phyloP scores from a whole-genome alignment of 2,329 filamentous ascomycete species.

The Hypoxylon sp. region DNA sequence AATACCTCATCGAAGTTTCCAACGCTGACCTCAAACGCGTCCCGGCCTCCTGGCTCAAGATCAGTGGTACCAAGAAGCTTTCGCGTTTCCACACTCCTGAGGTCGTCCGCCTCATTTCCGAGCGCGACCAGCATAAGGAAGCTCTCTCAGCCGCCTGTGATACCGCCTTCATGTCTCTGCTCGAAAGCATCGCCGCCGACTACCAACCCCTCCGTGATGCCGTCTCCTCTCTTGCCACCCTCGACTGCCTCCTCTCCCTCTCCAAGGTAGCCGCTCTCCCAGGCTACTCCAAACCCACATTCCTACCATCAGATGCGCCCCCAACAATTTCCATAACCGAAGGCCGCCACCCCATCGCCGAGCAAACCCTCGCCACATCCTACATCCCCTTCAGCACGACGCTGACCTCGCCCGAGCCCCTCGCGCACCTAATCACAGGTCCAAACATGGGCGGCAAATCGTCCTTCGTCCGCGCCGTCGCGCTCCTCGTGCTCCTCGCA shows the following conservation, averaged over 20 bases:
- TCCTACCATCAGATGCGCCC: slow-evolving; percentile 72
- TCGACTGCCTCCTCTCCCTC: slow-evolving; percentile 92
- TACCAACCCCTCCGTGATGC: slow-evolving; percentile 93
- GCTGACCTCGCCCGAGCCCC: slow-evolving; percentile 74
- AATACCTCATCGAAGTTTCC: slow-evolving; percentile 93
- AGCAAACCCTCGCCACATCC: slow-evolving; percentile 84
- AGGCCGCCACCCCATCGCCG: slow-evolving; percentile 95
- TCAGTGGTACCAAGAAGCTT: slow-evolving; percentile 92
- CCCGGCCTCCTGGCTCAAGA: slow-evolving; percentile 94
- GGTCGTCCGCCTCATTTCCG: slow-evolving; percentile 83
- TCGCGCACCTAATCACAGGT: slow-evolving; percentile 90
- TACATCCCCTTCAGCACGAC: slow-evolving; percentile 93
- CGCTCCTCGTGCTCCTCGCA: slow-evolving; percentile 92
- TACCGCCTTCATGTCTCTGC: slow-evolving; percentile 79
- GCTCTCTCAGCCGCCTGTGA: slow-evolving; percentile 93
- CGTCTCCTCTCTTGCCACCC: slow-evolving; percentile 84
- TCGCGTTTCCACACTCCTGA: slow-evolving; percentile 96
- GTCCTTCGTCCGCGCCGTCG: slow-evolving; percentile 94
- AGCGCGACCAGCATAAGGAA: slow-evolving; percentile 96
- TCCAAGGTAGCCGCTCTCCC: slow-evolving; percentile 87
- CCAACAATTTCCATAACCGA: slow-evolving; percentile 78
- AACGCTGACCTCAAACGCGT: slow-evolving; percentile 87
- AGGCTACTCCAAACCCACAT: slow-evolving; percentile 85
- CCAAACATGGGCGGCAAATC: slow-evolving; percentile 99
- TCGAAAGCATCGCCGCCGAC: slow-evolving; percentile 81